Base-by-base conservation (phyloP, 345 rosid species). In the Moricandia moricandioides region DNA sequence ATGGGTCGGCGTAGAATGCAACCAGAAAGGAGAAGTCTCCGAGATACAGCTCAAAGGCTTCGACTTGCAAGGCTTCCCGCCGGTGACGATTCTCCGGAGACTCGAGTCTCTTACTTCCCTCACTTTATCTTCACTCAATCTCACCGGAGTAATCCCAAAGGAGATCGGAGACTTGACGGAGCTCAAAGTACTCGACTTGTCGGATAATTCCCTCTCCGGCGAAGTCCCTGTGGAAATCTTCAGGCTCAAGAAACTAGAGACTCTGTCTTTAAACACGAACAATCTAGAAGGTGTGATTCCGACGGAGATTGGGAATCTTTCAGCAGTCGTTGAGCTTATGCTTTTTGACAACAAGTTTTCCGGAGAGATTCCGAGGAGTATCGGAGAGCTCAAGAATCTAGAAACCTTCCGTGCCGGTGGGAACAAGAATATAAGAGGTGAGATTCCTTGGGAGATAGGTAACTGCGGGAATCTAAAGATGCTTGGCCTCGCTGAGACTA, bases 401-500 rank as follows among this genome's bases (percentile, higher is more conserved):
- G 71, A 85, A 78, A 79, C 71, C 62, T 78, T 93, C n/a, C 80
- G 98, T 78, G 90, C 87, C 0, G 98, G 98, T 14, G 98, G 98
- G 12, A 93, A 93, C 80, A 85, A 88, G 86, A 83, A 91, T 67
- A 84, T 91, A 16, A 84, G 83, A 63, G 98, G 98, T 30, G 70
- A 85, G 31, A 49, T 93, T 27, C 98, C 97, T 5, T 49, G 37
- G 57, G 93, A 83, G 78, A 87, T 93, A 65, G 96, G 96, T 12
- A 87, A 91, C 68, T 93, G 96, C 81, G 76, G 81, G 70, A 77
- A 77, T 68, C 80, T 93, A 71, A 52, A 78, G 8, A 69, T 80
- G 80, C 69, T 93, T 49, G 98, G 98, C 79, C 73, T 93, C 3
- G 97, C 97, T 0, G 97, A 93, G 68, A 93, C 98, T 9, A 86